A percentile compares a stretch with the other conserved stretches of the same genome.
Evolutionary conservation across 768 basidiomycete genomes (phyloP).

Genomic region (Phlebiopsis flavidoalba): DNA sequence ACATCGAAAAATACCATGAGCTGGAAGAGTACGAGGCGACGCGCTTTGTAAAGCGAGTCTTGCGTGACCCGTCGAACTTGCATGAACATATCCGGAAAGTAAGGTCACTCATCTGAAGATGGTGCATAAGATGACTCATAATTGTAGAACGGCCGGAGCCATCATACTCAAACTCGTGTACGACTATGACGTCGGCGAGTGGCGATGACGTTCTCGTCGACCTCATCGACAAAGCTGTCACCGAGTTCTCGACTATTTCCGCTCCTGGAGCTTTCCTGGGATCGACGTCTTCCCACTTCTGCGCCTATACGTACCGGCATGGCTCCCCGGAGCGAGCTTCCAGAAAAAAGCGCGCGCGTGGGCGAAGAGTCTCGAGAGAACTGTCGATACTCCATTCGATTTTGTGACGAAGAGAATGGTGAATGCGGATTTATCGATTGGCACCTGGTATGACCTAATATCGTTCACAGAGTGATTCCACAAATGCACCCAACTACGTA

Average conservation of each 20-base stretch:
- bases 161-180: constrained; percentile 16
- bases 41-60: constrained; percentile 26
- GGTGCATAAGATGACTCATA: not conserved
- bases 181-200: constrained; percentile 9
- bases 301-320: constrained; percentile 17
- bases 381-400: constrained; percentile 26
- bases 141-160: constrained; percentile 20
- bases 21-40: constrained; percentile 27
- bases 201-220: constrained; percentile 30
- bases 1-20: constrained; percentile 20
- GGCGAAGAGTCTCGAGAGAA: not conserved
- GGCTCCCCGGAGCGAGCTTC: constrained; percentile 23
- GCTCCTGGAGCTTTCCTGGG: constrained; percentile 19
- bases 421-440: not conserved
- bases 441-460: not conserved
- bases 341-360: constrained; percentile 4
- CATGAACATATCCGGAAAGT: constrained; percentile 28
- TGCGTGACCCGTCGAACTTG: constrained; percentile 20
- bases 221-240: constrained; percentile 21
- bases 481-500: constrained; percentile 45
- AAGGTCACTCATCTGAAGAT: constrained; percentile 4
- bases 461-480: constrained; percentile 46
- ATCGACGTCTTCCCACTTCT: constrained; percentile 16
- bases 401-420: constrained; percentile 30
- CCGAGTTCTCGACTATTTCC: constrained; percentile 15